Conservation (phyloP, 2,329 filamentous ascomycete species). For the Fonsecaea erecta region DNA sequence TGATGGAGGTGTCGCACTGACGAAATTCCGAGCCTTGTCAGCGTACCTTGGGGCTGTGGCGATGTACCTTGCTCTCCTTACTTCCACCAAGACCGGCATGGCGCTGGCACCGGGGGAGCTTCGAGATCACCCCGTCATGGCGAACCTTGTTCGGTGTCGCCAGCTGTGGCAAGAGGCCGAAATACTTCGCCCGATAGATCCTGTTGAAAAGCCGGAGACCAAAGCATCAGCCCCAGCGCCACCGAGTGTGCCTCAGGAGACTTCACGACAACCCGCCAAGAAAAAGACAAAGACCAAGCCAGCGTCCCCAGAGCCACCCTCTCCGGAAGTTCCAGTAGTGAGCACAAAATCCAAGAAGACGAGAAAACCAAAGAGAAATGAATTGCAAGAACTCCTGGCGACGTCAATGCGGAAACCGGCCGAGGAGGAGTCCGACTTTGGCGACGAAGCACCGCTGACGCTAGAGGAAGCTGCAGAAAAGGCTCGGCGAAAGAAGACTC, state of each 20-base stretch:
- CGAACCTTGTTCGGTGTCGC: conserved; percentile 76
- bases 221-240: conserved; percentile 28
- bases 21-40: conserved; percentile 79
- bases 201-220: conserved; percentile 46
- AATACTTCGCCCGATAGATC: conserved; percentile 54
- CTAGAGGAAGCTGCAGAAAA: conserved; percentile 83
- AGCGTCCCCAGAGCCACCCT: background rate
- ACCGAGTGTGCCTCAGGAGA: conserved; percentile 42
- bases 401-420: conserved; percentile 43
- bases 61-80: conserved; percentile 94
- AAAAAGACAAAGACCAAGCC: conserved; percentile 55
- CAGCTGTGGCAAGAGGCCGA: conserved; percentile 79
- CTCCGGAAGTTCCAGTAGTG: conserved; percentile 2
- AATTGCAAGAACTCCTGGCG: conserved; percentile 50
- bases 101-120: conserved; percentile 77
- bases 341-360: conserved; percentile 62
- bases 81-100: conserved; percentile 68
- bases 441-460: conserved; percentile 82
- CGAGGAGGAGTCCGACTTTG: conserved; percentile 83
- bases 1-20: conserved; percentile 58
- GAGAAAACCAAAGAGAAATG: conserved; percentile 58
- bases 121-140: conserved; percentile 90
- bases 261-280: conserved; percentile 43
- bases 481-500: conserved; percentile 82
- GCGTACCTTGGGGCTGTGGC: conserved; percentile 85